These are phyloP conservation scores for Elsinoe ampelina DNA, from an alignment of 2,329 filamentous ascomycete species.

Conservation along the genomic window DNA sequence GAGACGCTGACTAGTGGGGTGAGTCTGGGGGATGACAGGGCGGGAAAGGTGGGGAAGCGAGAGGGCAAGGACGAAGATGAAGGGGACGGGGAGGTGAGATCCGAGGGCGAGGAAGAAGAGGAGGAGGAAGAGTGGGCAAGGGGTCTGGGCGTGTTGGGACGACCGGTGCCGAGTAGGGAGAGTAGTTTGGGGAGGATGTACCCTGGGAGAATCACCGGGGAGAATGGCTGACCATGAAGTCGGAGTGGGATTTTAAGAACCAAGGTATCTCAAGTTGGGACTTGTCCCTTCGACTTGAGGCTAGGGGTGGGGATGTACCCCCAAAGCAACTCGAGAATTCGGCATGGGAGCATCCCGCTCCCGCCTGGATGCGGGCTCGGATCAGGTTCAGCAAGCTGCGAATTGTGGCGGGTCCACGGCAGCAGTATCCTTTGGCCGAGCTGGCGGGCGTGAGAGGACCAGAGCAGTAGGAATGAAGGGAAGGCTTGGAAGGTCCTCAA, in stretches of 20 bases:
- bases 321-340: too few species aligned
- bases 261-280: too few species aligned
- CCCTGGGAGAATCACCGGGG: constrained; percentile 7
- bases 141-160: constrained; percentile 5
- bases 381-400: not conserved
- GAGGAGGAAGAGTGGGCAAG: constrained; percentile 8
- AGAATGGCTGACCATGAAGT: not conserved
- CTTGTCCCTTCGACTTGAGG: too few species aligned
- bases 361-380: not conserved
- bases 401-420: too few species aligned
- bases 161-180: constrained; percentile 11
- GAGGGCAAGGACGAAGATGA: not conserved
- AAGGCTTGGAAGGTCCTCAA: too few species aligned
- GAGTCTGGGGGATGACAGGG: not conserved
- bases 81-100: not conserved
- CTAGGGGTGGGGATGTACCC: too few species aligned
- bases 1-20: not conserved
- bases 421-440: too few species aligned
- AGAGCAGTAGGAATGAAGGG: too few species aligned
- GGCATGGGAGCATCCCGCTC: too few species aligned
- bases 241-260: too few species aligned
- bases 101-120: not conserved
- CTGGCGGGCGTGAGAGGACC: too few species aligned
- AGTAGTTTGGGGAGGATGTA: constrained; percentile 11
- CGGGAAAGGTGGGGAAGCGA: not conserved